Evolutionary conservation across 129 eudicot species (phyloP), one percentile per base, ranked within the genome.

Genomic region (Sambucus nigra): DNA sequence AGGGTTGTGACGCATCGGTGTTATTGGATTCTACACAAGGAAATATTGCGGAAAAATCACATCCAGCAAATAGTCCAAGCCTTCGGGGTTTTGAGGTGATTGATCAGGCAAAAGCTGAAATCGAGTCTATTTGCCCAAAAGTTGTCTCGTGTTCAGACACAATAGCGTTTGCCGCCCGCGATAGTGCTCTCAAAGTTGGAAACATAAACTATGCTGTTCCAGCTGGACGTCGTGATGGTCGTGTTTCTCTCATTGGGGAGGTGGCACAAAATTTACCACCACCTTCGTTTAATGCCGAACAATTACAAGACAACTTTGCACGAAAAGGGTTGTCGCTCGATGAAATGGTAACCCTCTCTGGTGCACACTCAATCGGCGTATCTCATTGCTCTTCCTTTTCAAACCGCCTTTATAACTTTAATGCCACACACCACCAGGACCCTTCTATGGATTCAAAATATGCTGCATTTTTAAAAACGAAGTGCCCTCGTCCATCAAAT

Each of bases 1-100:
- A 71, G 76, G 76, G 76, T 0, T 71, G 76, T 64, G 76, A 71
- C 33, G 76, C 67, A n/a, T 71, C 76, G 0, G 20, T 71, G 1
- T 52, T 71, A 4, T 31, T 71, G 0, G 76, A 71, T 51, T 63
- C 75, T 0, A 55, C 65, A 10, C 70, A 69, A 27, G 45, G 20
- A 11, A 59, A 39, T 50, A 50, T 38, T 3, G 25, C 76, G 14
- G 76, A 71, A 24, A 71, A 71, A 19, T 61, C 64, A 9, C 47
- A 64, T 47, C 49, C 41, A 11, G 71, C 76, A 0, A 71, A 71
- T 33, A 41, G 51, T 23, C 57, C 51, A 5, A 71, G 76, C 51
- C 29, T 71, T 5, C 40, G 72, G 20, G 77, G 77, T 0, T 72
- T 38, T 31, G 72, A 64, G 25, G 72, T 72, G 46, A 72, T 72